Conservation (phyloP, 2,329 filamentous ascomycete species). For the Pseudogymnoascus sp. region DNA sequence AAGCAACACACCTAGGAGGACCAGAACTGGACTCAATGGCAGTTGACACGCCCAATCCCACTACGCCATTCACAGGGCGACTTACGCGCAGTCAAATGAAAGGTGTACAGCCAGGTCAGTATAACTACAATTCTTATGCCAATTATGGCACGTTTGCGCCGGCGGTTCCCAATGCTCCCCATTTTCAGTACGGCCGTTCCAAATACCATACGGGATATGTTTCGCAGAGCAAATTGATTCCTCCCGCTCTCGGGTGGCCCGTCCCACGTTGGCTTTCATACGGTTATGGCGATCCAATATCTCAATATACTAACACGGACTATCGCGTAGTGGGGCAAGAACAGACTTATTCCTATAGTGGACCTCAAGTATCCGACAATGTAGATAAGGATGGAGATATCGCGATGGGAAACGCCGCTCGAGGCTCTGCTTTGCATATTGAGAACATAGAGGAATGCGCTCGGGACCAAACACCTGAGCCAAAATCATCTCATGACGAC, state of each 20-base stretch:
- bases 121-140: constrained; percentile 14
- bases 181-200: constrained; percentile 1
- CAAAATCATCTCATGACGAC: constrained; percentile 18
- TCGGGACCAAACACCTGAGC: not conserved
- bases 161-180: not conserved
- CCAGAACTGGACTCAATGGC: not conserved
- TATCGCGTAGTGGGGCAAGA: constrained; percentile 5
- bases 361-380: not conserved
- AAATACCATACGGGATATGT: not conserved
- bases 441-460: not conserved
- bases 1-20: not conserved
- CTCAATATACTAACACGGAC: constrained; percentile 6
- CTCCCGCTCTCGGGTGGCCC: constrained; percentile 1
- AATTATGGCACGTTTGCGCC: constrained; percentile 8
- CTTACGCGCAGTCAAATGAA: constrained; percentile 22
- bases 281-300: constrained; percentile 3
- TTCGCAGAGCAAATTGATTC: not conserved
- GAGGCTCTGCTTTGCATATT: constrained; percentile 1
- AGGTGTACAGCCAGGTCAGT: constrained; percentile 26
- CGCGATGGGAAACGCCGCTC: not conserved
- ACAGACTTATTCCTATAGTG: not conserved
- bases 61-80: constrained; percentile 12
- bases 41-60: not conserved
- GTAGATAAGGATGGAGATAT: not conserved
- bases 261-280: not conserved